Conservation (phyloP, 2,329 filamentous ascomycete species). For the Fulvia fulva region DNA sequence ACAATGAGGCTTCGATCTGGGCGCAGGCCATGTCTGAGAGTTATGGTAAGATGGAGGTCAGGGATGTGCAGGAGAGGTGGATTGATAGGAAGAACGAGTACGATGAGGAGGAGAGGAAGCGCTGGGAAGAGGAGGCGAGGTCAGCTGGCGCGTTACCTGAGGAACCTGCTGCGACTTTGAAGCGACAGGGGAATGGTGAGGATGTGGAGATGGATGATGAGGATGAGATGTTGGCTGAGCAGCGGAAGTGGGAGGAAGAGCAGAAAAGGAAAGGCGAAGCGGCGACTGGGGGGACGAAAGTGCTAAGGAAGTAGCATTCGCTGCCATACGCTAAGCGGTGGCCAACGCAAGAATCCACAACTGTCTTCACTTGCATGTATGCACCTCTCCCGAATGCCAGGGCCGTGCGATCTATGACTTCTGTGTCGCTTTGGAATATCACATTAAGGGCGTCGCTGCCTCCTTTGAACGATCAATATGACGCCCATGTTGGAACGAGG, state of each 20-base stretch:
- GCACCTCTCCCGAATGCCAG: too few species aligned
- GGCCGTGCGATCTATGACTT: too few species aligned
- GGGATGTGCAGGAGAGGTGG: slow-evolving; percentile 95
- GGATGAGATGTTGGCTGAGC: slow-evolving; percentile 29
- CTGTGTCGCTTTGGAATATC: too few species aligned
- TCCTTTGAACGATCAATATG: too few species aligned
- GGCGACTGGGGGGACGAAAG: slow-evolving; percentile 13
- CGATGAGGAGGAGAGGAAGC: slow-evolving; percentile 71
- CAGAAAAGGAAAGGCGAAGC: slow-evolving; percentile 13
- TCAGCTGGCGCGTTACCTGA: slow-evolving; percentile 30
- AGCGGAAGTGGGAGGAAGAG: slow-evolving; percentile 28
- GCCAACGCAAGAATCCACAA: too few species aligned
- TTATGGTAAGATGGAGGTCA: slow-evolving; percentile 66
- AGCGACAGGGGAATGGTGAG: slow-evolving; percentile 22
- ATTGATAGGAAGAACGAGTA: slow-evolving; percentile 84
- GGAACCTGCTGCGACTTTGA: slow-evolving; percentile 21
- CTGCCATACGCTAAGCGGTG: too few species aligned
- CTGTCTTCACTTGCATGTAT: too few species aligned
- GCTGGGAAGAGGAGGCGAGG: slow-evolving; percentile 69
- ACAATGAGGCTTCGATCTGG: slow-evolving; percentile 66
- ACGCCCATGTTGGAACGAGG: too few species aligned
- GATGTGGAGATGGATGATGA: slow-evolving; percentile 19
- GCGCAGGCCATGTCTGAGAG: slow-evolving; percentile 82
- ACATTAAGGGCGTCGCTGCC: too few species aligned
- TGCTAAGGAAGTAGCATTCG: slow-evolving; percentile 18